A percentile compares a stretch with the other conserved stretches of the same genome.
Evolutionary conservation across 345 rosid genomes (phyloP).

Genomic region (Boechera divaricarpa): DNA sequence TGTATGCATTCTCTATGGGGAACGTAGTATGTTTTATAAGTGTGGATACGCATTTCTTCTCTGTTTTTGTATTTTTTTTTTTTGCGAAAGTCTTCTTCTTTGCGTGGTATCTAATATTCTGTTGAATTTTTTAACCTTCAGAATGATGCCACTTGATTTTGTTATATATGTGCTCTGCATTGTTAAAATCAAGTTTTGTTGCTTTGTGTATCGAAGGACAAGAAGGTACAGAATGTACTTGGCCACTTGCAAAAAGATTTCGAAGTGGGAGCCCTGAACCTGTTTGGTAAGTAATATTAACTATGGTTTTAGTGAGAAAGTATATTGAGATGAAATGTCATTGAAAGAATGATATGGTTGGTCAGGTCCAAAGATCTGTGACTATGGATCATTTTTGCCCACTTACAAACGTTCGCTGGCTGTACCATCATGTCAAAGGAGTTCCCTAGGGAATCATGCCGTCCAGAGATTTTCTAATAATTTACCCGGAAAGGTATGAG

Average conservation of each 20-base stretch:
- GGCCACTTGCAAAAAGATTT: constrained; percentile 71
- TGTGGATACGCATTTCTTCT: no score
- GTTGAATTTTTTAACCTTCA: not conserved
- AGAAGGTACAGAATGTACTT: constrained; percentile 63
- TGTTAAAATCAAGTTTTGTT: constrained; percentile 30
- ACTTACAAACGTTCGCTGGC: constrained; percentile 47
- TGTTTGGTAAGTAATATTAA: constrained; percentile 59
- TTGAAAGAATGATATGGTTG: constrained; percentile 38
- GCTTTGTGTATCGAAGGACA: constrained; percentile 62
- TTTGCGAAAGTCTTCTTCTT: no score
- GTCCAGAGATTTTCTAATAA: no score
- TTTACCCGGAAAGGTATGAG: no score
- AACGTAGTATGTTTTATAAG: no score
- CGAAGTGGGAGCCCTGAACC: constrained; percentile 52
- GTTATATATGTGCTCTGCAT: not conserved
- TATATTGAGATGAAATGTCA: constrained; percentile 22
- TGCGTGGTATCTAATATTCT: no score
- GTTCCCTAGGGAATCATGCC: constrained; percentile 33
- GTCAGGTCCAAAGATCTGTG: constrained; percentile 64
- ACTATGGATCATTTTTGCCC: constrained; percentile 81
- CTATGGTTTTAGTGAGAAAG: constrained; percentile 1
- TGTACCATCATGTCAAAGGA: constrained; percentile 45
- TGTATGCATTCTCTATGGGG: no score
- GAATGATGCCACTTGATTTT: constrained; percentile 12
- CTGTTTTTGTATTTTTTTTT: no score